Evolutionary conservation across 202 grass and related monocot species (phyloP), one percentile per base, ranked within the genome.

Genomic region (Zizania palustris): DNA sequence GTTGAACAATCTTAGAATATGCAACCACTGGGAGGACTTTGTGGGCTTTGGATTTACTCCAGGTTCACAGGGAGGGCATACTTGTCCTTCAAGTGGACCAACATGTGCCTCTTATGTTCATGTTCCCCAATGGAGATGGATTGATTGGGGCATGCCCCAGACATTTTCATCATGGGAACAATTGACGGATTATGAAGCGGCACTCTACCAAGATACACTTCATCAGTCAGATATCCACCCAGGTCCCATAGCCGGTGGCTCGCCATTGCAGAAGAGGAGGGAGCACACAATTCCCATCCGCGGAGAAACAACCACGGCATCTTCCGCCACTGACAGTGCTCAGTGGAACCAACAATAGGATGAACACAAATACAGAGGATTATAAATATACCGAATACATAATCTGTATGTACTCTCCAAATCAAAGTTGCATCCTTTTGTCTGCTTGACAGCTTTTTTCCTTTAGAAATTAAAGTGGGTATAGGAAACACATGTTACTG

Each of bases 201-300:
- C 74, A 65, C 69, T 60, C 18, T 66, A 20, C 46, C 7, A 75
- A 71, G 46, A 80, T 35, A 62, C 58, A 28, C 37, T 11, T 45
- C 35, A 35, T n/a, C 67, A 5, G 36, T 16, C 64, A 59, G 79
- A 83, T 37, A 75, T 73, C 81, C 84, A 68, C 48, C 77, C 65
- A 15, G 87, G 60, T 15, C 58, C 76, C 18, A 60, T 84, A n/a
- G 77, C 81, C 13, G 58, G 81, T 4, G 84, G 79, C 55, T 89
- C 86, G 1, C 77, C 90, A 34, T 83, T 89, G 53, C 71, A 84
- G 75, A 87, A 87, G 81, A 41, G 67, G 55, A 33, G 64, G 85
- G 75, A 50, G 3, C 62, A 72, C 64, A 3, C 9, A 49, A 58
- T 63, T 61, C 7, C 72, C 62, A 19, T 38, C 22, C 60, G 46